Evolutionary conservation across 75 land plant species (phyloP).

Genomic region (Chamaecyparis obtusa): DNA sequence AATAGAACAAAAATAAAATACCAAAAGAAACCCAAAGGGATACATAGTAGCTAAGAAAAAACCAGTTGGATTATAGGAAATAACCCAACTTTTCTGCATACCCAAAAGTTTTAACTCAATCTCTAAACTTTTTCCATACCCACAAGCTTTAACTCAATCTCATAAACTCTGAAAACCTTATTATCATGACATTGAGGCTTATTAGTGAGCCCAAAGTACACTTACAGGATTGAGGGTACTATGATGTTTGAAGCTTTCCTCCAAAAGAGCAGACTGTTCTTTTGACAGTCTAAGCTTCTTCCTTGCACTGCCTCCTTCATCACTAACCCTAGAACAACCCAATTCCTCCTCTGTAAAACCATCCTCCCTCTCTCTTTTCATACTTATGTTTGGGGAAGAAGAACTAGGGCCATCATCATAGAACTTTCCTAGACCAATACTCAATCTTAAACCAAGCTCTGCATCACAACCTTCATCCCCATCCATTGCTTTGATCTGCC

Average conservation of each 20-base stretch:
- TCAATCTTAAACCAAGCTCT: neutral
- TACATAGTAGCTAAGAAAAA: too few relatives aligned
- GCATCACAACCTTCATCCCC: neutral
- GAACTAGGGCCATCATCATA: neutral
- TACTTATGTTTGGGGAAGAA: neutral
- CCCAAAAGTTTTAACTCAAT: too few relatives aligned
- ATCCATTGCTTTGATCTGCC: neutral
- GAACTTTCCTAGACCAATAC: neutral
- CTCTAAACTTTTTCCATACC: too few relatives aligned
- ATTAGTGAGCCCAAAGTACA: neutral
- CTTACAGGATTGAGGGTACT: conserved; percentile 84
- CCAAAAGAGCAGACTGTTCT: conserved; percentile 71
- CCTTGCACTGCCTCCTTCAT: conserved; percentile 23
- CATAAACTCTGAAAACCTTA: neutral
- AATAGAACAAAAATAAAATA: too few relatives aligned
- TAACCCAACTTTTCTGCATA: too few relatives aligned
- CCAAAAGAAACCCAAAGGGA: too few relatives aligned
- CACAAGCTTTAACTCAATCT: neutral
- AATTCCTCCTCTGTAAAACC: conserved; percentile 5
- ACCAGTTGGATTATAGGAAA: too few relatives aligned
- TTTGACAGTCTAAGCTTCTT: conserved; percentile 73
- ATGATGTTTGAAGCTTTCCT: conserved; percentile 77
- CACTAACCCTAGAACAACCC: neutral
- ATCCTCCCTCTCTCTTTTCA: conserved; percentile 13
- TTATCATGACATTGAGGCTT: too few relatives aligned